Conservation (phyloP, 257 asterid genomes). For the Solanum sparsipilum region DNA sequence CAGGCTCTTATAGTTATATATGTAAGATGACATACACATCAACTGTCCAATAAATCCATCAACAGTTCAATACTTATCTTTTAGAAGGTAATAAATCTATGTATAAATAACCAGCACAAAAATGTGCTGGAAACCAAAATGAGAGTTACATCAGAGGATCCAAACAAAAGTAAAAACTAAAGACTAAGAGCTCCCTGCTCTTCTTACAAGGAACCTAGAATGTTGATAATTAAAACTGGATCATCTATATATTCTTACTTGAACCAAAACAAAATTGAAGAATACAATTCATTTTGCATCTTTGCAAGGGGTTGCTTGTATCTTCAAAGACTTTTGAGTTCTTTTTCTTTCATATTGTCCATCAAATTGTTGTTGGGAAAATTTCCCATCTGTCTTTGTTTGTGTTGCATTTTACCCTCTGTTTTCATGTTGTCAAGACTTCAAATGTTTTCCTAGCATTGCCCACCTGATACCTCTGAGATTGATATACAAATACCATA, state of each 20-base stretch:
- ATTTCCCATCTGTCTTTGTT: neutral
- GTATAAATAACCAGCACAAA: neutral
- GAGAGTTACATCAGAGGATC: neutral
- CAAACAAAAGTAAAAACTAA: neutral
- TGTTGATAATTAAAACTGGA: neutral
- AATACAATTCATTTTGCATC: neutral
- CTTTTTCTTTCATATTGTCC: neutral
- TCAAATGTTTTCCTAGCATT: neutral
- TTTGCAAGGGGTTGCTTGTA: neutral
- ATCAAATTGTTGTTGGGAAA: neutral
- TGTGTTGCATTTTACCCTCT: neutral
- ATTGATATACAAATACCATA: neutral
- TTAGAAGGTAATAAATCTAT: neutral
- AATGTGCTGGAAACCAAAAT: neutral
- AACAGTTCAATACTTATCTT: neutral
- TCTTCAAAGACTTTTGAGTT: neutral
- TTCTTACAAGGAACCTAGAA: neutral
- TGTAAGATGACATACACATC: neutral
- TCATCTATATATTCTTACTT: neutral
- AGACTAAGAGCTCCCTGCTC: neutral
- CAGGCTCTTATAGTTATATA: neutral
- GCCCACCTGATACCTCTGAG: neutral
- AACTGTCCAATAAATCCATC: neutral
- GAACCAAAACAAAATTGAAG: neutral
- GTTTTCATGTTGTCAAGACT: neutral